These are phyloP conservation scores for Tylopilus sp. DNA, from an alignment of 1,284 basidiomycete species.

Conservation along the genomic window DNA sequence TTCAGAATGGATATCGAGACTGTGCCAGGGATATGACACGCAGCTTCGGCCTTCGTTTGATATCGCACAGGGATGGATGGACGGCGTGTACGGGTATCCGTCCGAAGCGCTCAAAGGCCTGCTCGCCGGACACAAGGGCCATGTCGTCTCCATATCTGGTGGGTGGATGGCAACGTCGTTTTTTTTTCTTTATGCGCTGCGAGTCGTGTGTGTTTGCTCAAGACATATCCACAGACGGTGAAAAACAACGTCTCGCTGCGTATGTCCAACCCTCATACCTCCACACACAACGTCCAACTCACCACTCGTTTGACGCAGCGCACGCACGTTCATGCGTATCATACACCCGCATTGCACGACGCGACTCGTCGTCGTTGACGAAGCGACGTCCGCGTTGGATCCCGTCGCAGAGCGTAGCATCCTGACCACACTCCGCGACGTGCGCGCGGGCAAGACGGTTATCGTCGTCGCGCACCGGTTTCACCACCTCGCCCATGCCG, in stretches of 20 bases:
- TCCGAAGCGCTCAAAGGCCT: slow-evolving; percentile 17
- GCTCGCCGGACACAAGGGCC: slow-evolving; percentile 11
- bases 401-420: slow-evolving; percentile 48
- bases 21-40: slow-evolving; percentile 36
- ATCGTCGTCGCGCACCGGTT: slow-evolving; percentile 67
- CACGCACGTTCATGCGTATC: slow-evolving; percentile 44
- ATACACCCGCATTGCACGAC: slow-evolving; percentile 38
- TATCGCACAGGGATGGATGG: slow-evolving; percentile 11
- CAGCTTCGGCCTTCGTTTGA: slow-evolving; percentile 36
- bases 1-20: slow-evolving; percentile 32
- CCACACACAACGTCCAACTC: not conserved
- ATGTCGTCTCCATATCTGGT: slow-evolving; percentile 28
- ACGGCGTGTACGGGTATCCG: slow-evolving; percentile 18
- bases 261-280: slow-evolving; percentile 32
- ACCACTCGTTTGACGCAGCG: slow-evolving; percentile 18
- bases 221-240: slow-evolving; percentile 32
- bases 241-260: slow-evolving; percentile 46
- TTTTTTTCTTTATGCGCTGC: too few species aligned
- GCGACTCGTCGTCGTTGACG: slow-evolving; percentile 47
- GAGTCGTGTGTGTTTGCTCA: too few species aligned
- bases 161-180: not conserved
- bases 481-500: slow-evolving; percentile 56
- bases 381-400: slow-evolving; percentile 52
- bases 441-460: slow-evolving; percentile 57
- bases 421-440: slow-evolving; percentile 45